Conservation (phyloP, 129 eudicot genomes). For the Daucus carota region DNA sequence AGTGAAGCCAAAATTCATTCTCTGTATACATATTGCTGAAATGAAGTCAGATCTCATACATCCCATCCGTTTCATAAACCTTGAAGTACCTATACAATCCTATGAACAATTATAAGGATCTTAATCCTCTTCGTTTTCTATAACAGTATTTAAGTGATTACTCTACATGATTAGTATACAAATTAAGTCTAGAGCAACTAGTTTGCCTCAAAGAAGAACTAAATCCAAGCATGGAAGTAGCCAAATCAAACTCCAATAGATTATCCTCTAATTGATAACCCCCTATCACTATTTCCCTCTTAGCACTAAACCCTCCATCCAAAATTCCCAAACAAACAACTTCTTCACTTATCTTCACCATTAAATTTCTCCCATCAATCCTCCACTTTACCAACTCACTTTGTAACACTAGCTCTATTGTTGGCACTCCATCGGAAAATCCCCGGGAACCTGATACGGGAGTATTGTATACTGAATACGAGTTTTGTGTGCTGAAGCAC, state of each 20-base stretch:
- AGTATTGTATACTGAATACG: background rate
- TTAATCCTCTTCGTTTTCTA: background rate
- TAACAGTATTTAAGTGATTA: background rate
- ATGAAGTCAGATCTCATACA: background rate
- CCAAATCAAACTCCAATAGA: conserved; percentile 65
- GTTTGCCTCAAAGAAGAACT: conserved; percentile 37
- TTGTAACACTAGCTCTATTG: conserved; percentile 61
- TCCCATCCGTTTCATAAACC: conserved; percentile 3
- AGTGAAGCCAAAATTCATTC: background rate
- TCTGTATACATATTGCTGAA: background rate
- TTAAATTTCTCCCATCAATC: conserved; percentile 45
- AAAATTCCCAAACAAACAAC: conserved; percentile 72
- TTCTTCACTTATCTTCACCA: conserved; percentile 58
- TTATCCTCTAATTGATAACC: conserved; percentile 75
- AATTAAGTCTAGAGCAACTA: conserved; percentile 36
- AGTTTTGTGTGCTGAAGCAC: conserved; percentile 37
- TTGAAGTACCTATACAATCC: conserved; percentile 2
- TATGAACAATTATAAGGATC: background rate
- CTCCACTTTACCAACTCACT: conserved; percentile 81
- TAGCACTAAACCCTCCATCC: conserved; percentile 56
- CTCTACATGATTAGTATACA: background rate
- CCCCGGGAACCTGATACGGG: conserved; percentile 10
- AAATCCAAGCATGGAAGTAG: conserved; percentile 70
- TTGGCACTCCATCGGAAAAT: conserved; percentile 35
- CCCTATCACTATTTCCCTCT: conserved; percentile 49